Base-by-base conservation (phyloP, 139 green algal species). In the Mesotaenium endlicherianum region DNA sequence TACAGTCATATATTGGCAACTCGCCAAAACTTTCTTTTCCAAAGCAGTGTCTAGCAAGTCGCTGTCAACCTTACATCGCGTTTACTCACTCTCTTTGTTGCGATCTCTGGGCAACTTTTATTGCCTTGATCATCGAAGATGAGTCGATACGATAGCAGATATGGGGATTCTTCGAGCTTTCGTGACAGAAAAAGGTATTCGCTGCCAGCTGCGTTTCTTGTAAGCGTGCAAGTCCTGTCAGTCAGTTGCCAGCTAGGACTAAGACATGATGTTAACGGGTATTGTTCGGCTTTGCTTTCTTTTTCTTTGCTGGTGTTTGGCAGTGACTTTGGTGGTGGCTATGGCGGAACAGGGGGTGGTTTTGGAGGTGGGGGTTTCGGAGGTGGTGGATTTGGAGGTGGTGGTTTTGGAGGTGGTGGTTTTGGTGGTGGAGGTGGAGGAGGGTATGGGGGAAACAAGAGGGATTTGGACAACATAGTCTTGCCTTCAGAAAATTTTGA, bases 401-500 rank as follows among this genome's bases (percentile, higher is more conserved):
- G 74, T 42, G 55, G 81, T 4, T 31, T 34, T 20, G 71, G 36
- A 30, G 80, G 80, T 14, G 79, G 43, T 42, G 55, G 81, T 11
- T 34, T 34, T 14, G 47, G 74, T 2, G 58, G n/a, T 40, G 82
- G 82, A 17, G 84, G 82, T 50, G 82, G 47, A 39, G 87, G 31
- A 26, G 36, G 16, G n/a, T 38, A 36, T 26, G 57, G 84, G 20
- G 82, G 84, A n/a, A 55, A 34, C 44, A 75, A 55, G 30, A 20
- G 83, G 17, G 93, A 94, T 86, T 75, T 97, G 20, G 90, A 97
- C 86, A 80, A 60, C 76, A 94, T 95, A 44, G 47, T 87, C 39
- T 88, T 97, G 17, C 30, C 81, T 38, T 71, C 74, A 30, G 44
- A 93, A n/a, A 88, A 95, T 87, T 97, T 97, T 86, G 86, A 70